phyloP scores from a whole-genome alignment of 192 early-diverging fungal genomes.

The Entrophospora sp. region DNA sequence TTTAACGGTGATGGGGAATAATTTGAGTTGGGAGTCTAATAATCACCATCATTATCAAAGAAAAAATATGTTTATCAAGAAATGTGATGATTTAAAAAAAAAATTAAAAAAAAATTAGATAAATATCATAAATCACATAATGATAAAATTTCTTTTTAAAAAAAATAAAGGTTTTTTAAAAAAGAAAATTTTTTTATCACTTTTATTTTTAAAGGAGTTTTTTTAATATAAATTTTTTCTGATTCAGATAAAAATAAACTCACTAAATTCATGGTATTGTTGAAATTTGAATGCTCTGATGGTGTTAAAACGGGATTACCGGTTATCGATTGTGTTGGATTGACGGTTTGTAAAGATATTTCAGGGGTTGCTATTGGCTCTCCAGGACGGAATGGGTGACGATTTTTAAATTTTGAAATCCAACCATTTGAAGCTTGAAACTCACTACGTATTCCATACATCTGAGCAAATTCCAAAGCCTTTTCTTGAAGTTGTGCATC shows the following conservation, averaged over 20 bases:
- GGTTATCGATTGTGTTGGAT: neutral
- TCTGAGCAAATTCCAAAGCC: slow-evolving; percentile 15
- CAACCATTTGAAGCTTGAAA: slow-evolving; percentile 22
- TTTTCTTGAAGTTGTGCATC: slow-evolving; percentile 16
- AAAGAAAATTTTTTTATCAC: too few species aligned
- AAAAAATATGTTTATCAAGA: neutral
- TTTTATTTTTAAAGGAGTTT: too few species aligned
- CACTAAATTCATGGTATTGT: slow-evolving; percentile 6
- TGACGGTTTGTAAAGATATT: slow-evolving; percentile 3
- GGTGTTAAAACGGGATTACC: slow-evolving; percentile 14
- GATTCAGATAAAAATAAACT: neutral
- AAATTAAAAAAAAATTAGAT: too few species aligned
- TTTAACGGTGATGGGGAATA: neutral
- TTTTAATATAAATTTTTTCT: too few species aligned
- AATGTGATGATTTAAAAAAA: too few species aligned
- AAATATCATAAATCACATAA: neutral
- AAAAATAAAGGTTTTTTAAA: too few species aligned
- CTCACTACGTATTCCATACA: slow-evolving; percentile 15
- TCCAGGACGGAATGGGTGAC: slow-evolving; percentile 10
- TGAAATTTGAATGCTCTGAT: slow-evolving; percentile 4
- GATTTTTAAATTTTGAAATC: slow-evolving; percentile 19
- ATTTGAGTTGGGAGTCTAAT: slow-evolving; percentile 1
- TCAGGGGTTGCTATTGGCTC: neutral
- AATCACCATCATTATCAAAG: neutral
- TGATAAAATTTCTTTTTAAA: too few species aligned